These are phyloP conservation scores for Artemisia argyi DNA, from an alignment of 129 eudicot species.

Conservation along the genomic window DNA sequence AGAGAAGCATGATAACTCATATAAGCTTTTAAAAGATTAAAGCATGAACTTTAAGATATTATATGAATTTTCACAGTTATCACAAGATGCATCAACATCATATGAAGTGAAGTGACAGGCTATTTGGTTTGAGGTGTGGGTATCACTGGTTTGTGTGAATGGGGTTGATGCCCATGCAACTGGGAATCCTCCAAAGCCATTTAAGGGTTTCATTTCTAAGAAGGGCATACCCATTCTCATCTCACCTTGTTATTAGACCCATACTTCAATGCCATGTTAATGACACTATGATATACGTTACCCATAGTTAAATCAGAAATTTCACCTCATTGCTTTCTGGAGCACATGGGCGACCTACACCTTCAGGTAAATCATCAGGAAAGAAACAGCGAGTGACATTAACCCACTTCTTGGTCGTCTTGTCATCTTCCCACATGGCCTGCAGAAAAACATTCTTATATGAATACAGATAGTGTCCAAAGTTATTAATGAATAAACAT, in stretches of 20 bases:
- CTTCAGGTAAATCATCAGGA: slow-evolving; percentile 85
- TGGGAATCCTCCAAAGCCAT: too few relatives aligned
- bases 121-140: too few relatives aligned
- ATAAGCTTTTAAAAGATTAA: not conserved
- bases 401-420: slow-evolving; percentile 65
- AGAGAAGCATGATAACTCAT: slow-evolving; percentile 14
- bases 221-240: too few relatives aligned
- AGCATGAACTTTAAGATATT: not conserved
- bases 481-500: not conserved
- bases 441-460: slow-evolving; percentile 36
- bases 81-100: too few relatives aligned
- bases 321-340: slow-evolving; percentile 87
- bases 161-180: too few relatives aligned
- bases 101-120: too few relatives aligned
- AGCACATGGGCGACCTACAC: slow-evolving; percentile 96
- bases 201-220: too few relatives aligned
- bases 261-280: slow-evolving; percentile 8
- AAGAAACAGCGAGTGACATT: slow-evolving; percentile 70
- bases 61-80: too few relatives aligned
- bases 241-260: not conserved
- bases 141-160: too few relatives aligned
- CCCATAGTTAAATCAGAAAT: slow-evolving; percentile 1
- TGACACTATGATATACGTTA: not conserved
- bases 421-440: slow-evolving; percentile 96
- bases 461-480: slow-evolving; percentile 15